Evolutionary conservation across 2,329 filamentous ascomycete genomes (phyloP), one percentile per base, ranked within the genome.

Genomic region (Curvularia lunata): DNA sequence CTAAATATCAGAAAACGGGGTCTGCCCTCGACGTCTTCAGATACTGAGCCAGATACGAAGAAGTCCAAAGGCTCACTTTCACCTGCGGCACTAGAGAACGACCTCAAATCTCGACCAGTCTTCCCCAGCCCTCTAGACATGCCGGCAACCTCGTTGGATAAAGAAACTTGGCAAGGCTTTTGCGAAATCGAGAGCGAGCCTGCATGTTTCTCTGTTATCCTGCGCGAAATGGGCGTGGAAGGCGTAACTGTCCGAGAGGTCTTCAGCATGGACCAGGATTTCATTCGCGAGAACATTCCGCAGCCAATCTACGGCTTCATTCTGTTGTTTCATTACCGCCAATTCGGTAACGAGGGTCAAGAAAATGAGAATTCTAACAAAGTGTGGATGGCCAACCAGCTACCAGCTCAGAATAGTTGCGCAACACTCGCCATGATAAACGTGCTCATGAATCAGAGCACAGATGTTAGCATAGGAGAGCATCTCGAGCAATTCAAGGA

Each of bases 371-470:
- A 85, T 61, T 87, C 88, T 0, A 79, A 85, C 3, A 80, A 86
- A 28, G 81, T 98, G 18, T 99, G 95, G 94, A 98, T 97, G 75
- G 92, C 93, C 27, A 97, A 97, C 70, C 94, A 96, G 79, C 89
- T 91, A 46, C 74, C 73, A 5, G 71, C 67, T 12, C 72, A 75
- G 48, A 96, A 96, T 75, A 89, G 92, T 25, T 99, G 95, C 77
- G 95, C 92, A 19, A 95, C 91, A n/a, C 86, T 97, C 45, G 92
- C 95, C 3, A 82, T 98, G 64, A 84, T 97, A 67, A 98, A 98
- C 69, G 96, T 97, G 59, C 81, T 97, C 71, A 96, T 97, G 85
- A 98, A 98, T 72, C 55, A 58, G 32, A 83, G 88, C 23, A 28
- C 46, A 0, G 81, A 80, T 0, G 77, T 92, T 3, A 78, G 7